Evolutionary conservation across 805 yeast genomes (phyloP).

Genomic region (Candida ponderosae): DNA sequence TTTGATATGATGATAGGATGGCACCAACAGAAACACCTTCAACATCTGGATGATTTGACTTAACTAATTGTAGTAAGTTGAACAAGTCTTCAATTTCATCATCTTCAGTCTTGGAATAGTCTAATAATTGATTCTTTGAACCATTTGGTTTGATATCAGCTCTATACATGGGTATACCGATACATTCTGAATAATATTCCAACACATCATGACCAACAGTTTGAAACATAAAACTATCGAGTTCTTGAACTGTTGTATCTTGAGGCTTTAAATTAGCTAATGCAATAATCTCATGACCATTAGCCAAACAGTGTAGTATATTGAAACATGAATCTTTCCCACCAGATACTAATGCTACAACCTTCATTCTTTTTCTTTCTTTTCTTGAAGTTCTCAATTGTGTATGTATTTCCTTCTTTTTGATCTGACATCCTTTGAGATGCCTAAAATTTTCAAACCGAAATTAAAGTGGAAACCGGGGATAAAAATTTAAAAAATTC

Average conservation of each 20-base stretch:
- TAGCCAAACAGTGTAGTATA: constrained; percentile 72
- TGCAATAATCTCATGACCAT: constrained; percentile 82
- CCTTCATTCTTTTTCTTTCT: constrained; percentile 55
- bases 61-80: constrained; percentile 40
- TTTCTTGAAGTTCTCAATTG: too few relatives aligned
- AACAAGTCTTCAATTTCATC: constrained; percentile 89
- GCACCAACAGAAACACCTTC: constrained; percentile 95
- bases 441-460: too few relatives aligned
- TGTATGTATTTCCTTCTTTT: too few relatives aligned
- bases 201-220: constrained; percentile 90
- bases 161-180: constrained; percentile 75
- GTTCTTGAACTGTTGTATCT: constrained; percentile 44
- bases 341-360: constrained; percentile 87
- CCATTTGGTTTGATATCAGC: constrained; percentile 49
- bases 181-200: constrained; percentile 54
- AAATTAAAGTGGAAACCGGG: too few relatives aligned
- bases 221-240: constrained; percentile 96
- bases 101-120: constrained; percentile 55
- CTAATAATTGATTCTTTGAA: constrained; percentile 58
- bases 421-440: too few relatives aligned
- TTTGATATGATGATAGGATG: constrained; percentile 88
- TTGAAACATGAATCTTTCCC: constrained; percentile 95
- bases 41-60: constrained; percentile 54
- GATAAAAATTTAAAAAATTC: too few relatives aligned
- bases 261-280: constrained; percentile 78